Percentiles rank a stretch among this genome's conserved stretches.
Conservation (phyloP, 352 stramenopile genomes). For the Globisporangium rhizosaccharum region DNA sequence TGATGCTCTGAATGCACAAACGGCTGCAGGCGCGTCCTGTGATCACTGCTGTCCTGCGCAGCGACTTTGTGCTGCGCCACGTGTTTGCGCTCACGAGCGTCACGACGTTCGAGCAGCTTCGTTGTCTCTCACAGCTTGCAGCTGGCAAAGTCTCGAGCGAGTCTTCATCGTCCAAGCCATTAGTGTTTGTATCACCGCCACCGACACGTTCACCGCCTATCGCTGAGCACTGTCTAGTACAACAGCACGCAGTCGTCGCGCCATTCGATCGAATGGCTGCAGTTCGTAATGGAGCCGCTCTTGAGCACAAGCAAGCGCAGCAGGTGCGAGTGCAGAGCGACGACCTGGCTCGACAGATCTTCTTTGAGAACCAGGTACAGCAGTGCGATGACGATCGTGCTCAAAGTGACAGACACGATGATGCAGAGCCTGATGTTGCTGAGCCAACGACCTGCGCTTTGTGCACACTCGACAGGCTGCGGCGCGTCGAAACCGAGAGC, state of each 20-base stretch:
- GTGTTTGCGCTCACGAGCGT: conserved; percentile 28
- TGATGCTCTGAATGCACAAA: neutral
- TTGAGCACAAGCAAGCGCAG: neutral
- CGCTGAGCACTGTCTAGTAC: neutral
- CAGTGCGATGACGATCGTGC: neutral
- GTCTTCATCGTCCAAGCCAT: neutral
- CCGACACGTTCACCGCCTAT: neutral
- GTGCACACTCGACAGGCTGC: conserved; percentile 26
- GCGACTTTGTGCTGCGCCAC: conserved; percentile 21
- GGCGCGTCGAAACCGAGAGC: conserved; percentile 46
- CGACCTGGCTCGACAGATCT: conserved; percentile 31
- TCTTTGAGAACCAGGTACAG: conserved; percentile 61
- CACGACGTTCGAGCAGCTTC: conserved; percentile 22
- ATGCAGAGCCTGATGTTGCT: neutral
- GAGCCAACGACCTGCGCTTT: neutral
- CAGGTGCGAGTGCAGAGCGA: neutral
- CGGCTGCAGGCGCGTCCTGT: conserved; percentile 19
- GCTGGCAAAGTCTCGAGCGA: neutral
- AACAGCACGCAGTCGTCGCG: neutral
- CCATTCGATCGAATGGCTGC: neutral
- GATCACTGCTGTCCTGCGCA: conserved; percentile 19
- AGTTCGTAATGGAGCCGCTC: neutral
- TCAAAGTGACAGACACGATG: neutral
- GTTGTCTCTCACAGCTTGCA: conserved; percentile 19
- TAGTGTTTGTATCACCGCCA: neutral